Evolutionary conservation across 768 basidiomycete species (phyloP).

Genomic region (Harrya chromipes): DNA sequence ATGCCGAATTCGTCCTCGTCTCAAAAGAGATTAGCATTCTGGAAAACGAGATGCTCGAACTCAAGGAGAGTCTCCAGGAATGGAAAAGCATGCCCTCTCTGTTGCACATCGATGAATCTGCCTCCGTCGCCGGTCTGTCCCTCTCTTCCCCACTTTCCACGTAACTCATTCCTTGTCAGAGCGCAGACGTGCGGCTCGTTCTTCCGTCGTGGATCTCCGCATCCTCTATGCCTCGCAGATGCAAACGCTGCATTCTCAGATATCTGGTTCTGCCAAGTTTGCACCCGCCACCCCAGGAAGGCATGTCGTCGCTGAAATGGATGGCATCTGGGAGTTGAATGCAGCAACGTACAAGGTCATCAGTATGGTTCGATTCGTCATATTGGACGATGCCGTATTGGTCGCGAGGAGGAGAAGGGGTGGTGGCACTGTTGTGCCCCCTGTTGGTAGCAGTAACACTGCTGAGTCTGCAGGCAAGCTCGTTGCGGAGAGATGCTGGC

Average conservation of each 20-base stretch:
- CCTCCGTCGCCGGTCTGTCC: constrained; percentile 51
- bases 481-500: constrained; percentile 93
- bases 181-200: constrained; percentile 65
- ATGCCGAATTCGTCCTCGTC: constrained; percentile 93
- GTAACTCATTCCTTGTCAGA: constrained; percentile 30
- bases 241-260: constrained; percentile 81
- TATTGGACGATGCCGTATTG: constrained; percentile 88
- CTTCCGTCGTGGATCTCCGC: constrained; percentile 93
- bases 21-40: constrained; percentile 96
- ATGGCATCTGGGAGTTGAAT: constrained; percentile 80
- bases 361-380: constrained; percentile 82
- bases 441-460: constrained; percentile 59
- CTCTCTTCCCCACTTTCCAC: constrained; percentile 25
- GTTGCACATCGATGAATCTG: constrained; percentile 84
- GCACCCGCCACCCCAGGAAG: constrained; percentile 88
- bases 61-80: constrained; percentile 90
- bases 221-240: constrained; percentile 94
- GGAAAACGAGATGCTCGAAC: constrained; percentile 96
- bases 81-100: constrained; percentile 96
- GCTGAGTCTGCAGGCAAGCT: constrained; percentile 67
- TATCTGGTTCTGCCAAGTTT: constrained; percentile 95
- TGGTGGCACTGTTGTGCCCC: constrained; percentile 51
- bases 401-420: constrained; percentile 77
- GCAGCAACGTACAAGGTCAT: constrained; percentile 93
- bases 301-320: constrained; percentile 85